Evolutionary conservation across 768 basidiomycete species (phyloP).

Genomic region (Tylopilus plumbeoviolaceoides): DNA sequence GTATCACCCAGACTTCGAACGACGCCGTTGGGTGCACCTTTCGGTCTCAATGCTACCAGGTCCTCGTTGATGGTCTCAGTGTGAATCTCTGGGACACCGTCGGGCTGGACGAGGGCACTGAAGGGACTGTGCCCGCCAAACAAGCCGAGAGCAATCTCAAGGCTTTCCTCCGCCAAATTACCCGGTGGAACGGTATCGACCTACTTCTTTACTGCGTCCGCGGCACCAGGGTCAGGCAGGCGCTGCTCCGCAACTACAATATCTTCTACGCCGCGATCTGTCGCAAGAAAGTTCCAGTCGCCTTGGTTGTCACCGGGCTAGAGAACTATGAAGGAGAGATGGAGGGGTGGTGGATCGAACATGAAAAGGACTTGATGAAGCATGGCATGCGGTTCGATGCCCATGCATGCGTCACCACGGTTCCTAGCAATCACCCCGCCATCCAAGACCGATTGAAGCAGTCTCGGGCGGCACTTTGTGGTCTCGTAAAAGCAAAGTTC

Average conservation of each 20-base stretch:
- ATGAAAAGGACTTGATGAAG: conserved; percentile 28
- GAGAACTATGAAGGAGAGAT: conserved; percentile 33
- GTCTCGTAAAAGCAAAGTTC: conserved; percentile 14
- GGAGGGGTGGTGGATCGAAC: conserved; percentile 37
- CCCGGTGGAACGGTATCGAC: conserved; percentile 24
- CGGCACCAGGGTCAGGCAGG: conserved; percentile 28
- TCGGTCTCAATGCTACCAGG: conserved; percentile 18
- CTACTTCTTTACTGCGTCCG: conserved; percentile 34
- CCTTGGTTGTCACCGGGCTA: conserved; percentile 34
- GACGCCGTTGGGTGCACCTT: conserved; percentile 35
- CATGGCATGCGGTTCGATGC: conserved; percentile 36
- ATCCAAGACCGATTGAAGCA: conserved; percentile 18
- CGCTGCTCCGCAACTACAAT: conserved; percentile 27
- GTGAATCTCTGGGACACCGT: conserved; percentile 32
- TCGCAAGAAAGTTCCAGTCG: conserved; percentile 29
- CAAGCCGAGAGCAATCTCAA: conserved; percentile 26
- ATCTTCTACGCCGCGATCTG: conserved; percentile 29
- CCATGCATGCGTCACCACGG: conserved; percentile 40
- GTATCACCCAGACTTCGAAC: conserved; percentile 28
- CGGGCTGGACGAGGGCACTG: conserved; percentile 30
- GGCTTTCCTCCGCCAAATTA: conserved; percentile 32
- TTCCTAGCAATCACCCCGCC: conserved; percentile 22
- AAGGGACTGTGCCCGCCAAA: conserved; percentile 25
- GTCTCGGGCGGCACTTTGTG: conserved; percentile 19
- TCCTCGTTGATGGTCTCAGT: conserved; percentile 14